phyloP scores from a whole-genome alignment of 2,329 filamentous ascomycete species.

The Hirsutella thompsonii region DNA sequence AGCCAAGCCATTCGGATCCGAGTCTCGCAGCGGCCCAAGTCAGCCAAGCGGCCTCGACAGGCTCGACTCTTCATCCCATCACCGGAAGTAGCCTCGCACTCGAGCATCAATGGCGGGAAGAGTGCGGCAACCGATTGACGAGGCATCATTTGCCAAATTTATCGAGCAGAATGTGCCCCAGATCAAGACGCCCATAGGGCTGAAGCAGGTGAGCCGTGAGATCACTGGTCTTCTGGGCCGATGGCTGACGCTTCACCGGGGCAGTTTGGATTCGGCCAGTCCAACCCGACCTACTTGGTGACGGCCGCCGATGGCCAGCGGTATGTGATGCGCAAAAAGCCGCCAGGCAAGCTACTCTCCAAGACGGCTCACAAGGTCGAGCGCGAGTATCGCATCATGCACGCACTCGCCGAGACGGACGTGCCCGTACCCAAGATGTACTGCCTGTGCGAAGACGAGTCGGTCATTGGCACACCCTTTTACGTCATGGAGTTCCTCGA shows the following conservation, averaged over 20 bases:
- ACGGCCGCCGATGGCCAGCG: slow-evolving; percentile 55
- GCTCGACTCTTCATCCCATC: too few species aligned
- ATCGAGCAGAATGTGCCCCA: slow-evolving; percentile 66
- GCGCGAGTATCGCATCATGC: slow-evolving; percentile 84
- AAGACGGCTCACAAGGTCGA: slow-evolving; percentile 95
- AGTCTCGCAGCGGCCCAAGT: too few species aligned
- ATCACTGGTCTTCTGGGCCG: background rate
- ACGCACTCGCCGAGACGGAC: slow-evolving; percentile 64
- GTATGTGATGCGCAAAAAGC: slow-evolving; percentile 95
- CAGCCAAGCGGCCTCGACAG: too few species aligned
- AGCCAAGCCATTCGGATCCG: too few species aligned
- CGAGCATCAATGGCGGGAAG: slow-evolving; percentile 59
- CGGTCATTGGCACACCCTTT: slow-evolving; percentile 77
- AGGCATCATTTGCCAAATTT: slow-evolving; percentile 66
- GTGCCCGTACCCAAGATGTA: slow-evolving; percentile 78
- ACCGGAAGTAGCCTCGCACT: background rate
- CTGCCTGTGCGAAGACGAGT: slow-evolving; percentile 72
- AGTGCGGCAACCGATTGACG: slow-evolving; percentile 83
- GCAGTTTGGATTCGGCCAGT: slow-evolving; percentile 94
- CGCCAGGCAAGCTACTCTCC: slow-evolving; percentile 84
- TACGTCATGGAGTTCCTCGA: slow-evolving; percentile 97
- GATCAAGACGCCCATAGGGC: slow-evolving; percentile 68
- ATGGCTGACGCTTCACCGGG: slow-evolving; percentile 1
- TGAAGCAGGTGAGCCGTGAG: slow-evolving; percentile 62
- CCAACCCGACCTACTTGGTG: slow-evolving; percentile 91